Evolutionary conservation across 192 early-diverging fungal genomes (phyloP).

Genomic region (Phlyctochytrium planicorne): DNA sequence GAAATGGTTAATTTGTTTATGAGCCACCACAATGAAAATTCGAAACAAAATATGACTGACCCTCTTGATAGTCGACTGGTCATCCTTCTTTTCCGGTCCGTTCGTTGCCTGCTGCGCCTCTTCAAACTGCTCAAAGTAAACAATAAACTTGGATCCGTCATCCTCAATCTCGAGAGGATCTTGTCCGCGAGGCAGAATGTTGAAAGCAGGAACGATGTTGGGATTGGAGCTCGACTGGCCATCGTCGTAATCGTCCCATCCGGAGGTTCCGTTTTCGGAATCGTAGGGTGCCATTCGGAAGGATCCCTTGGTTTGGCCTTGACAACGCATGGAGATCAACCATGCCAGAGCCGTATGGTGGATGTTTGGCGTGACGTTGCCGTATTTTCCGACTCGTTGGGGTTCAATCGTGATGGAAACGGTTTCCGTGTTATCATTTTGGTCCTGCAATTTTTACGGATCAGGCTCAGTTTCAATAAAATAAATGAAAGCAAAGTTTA

Average conservation of each 20-base stretch:
- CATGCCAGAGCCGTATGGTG: constrained; percentile 23
- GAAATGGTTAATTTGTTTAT: too few relatives aligned
- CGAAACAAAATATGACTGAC: background rate
- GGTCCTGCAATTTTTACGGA: background rate
- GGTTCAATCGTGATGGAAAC: constrained; percentile 28
- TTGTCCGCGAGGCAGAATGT: constrained; percentile 37
- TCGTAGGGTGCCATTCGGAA: constrained; percentile 36
- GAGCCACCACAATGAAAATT: background rate
- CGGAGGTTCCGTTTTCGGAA: constrained; percentile 9
- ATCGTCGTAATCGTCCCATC: constrained; percentile 16
- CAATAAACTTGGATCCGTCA: constrained; percentile 21
- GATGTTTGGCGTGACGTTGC: constrained; percentile 19
- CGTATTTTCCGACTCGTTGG: constrained; percentile 29
- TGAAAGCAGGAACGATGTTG: constrained; percentile 27
- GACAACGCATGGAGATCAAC: constrained; percentile 27
- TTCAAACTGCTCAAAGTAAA: constrained; percentile 27
- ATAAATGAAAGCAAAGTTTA: constrained; percentile 6
- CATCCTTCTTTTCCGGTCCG: constrained; percentile 9
- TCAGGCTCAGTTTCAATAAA: background rate
- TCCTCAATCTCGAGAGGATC: constrained; percentile 31
- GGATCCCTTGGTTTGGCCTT: constrained; percentile 26
- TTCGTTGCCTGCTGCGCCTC: constrained; percentile 13
- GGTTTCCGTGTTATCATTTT: background rate
- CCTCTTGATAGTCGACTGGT: constrained; percentile 17
- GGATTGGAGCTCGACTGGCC: constrained; percentile 9